These are phyloP conservation scores for Gloeopeniophorella convolvens DNA, from an alignment of 768 basidiomycete genomes.

Conservation along the genomic window DNA sequence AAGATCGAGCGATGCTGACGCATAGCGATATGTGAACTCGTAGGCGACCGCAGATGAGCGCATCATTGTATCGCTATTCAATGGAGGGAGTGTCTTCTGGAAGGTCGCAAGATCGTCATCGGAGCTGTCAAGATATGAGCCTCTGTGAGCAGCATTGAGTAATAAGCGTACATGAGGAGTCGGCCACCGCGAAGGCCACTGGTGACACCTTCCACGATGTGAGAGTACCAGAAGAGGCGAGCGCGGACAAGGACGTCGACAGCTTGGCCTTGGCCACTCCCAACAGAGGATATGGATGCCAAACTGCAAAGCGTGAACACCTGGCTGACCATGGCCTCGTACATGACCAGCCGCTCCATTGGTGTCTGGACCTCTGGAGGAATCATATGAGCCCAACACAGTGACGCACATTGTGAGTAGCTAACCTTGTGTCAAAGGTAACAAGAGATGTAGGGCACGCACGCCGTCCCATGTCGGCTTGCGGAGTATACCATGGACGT, in stretches of 20 bases:
- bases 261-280: conserved; percentile 46
- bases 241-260: conserved; percentile 59
- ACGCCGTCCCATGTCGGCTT: conserved; percentile 86
- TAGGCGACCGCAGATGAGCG: conserved; percentile 37
- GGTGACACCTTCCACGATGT: conserved; percentile 78
- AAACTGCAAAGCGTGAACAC: conserved; percentile 67
- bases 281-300: conserved; percentile 38
- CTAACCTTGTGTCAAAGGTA: conserved; percentile 82
- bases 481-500: conserved; percentile 70
- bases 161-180: conserved; percentile 57
- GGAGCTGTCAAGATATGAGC: conserved; percentile 35
- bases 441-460: conserved; percentile 64
- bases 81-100: conserved; percentile 44
- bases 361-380: conserved; percentile 37
- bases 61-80: conserved; percentile 24
- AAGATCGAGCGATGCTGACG: conserved; percentile 67
- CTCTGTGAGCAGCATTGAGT: conserved; percentile 5
- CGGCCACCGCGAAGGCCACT: conserved; percentile 82
- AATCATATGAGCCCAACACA: conserved; percentile 1
- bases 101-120: conserved; percentile 74
- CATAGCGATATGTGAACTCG: conserved; percentile 49
- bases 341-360: conserved; percentile 52
- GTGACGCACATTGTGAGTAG: conserved; percentile 13
- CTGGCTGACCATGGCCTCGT: conserved; percentile 80
- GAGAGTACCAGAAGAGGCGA: conserved; percentile 85